Evolutionary conservation across 208 protist species (phyloP), one percentile per base, ranked within the genome.

Genomic region (Trypanosoma melophagium): DNA sequence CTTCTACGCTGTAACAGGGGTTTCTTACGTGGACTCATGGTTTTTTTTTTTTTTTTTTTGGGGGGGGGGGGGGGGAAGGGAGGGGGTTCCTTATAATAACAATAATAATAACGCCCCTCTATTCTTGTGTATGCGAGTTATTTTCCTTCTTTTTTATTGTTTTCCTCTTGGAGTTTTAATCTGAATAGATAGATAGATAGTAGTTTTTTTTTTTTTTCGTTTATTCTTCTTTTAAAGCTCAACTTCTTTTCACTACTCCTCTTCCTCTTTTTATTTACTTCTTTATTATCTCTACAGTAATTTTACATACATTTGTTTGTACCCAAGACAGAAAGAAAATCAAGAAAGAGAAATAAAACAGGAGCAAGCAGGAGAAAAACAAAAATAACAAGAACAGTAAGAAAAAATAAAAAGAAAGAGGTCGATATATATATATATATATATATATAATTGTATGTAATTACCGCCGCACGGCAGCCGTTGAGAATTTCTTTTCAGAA

Each of bases 401-500:
- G 10, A 2, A 47, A 10, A 17, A 47, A 47, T 14, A 47, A 47
- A n/a, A 47, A 47, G 9, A 47, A 47, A 12, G 10, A 47, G 12
- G 7, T 14, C 40, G 12, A 44, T 12, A 44, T 14, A 12, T 14
- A 47, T 14, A 47, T 2, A 47, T n/a, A 47, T 47, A 47, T n/a
- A 47, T 47, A 47, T n/a, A 47, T 47, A 47, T 12, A 16, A 19
- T 21, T 40, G 8, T 19, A 17, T 12, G 25, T 1, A 14, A 17
- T 76, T 60, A 87, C 13, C 77, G 77, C 38, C 66, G 59, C 22
- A 94, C 60, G 10, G 86, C 78, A 17, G 83, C 86, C 3, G 80
- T 98, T 8, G 96, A 98, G 70, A 98, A 99, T 76, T 98, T 98
- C 69, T 98, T 98, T 22, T 98, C 98, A 16, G 92, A 96, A 55